Base-by-base conservation (phyloP, 2,329 filamentous ascomycete genomes). In the Xylaria sp. region DNA sequence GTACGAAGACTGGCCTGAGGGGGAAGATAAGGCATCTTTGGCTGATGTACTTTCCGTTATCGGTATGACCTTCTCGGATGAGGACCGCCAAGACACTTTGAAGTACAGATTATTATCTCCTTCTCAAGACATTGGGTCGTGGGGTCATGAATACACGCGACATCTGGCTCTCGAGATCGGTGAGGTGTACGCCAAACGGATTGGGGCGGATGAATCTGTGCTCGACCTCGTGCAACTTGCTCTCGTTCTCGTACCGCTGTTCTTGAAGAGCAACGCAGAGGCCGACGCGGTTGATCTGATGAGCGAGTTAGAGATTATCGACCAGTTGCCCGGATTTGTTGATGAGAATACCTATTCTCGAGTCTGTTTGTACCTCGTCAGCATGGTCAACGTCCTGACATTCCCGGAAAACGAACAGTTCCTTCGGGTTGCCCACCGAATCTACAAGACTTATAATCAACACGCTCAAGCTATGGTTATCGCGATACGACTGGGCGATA, bases 31-130 rank as follows among this genome's bases (percentile, higher is more conserved):
- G 86, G 92, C 90, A 64, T 86, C 93, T 3, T 82, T 99, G 67
- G 96, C 95, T 46, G 96, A 99, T 79, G 95, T 97, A 70, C 83
- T 99, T 53, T 99, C 95, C 13, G 95, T 99, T 49, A 90, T 99
- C 70, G 95, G 94, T 64, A 99, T 99, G 95, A 99, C 95, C 56
- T 97, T 94, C 76, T 97, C 94, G 49, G 94, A 98, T 74, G 95
- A 98, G 78, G 92, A 97, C 72, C 89, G 92, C 76, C 87, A 96
- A 78, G 95, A 99, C 77, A 97, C 95, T 51, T 86, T 99, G 72
- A 98, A 97, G 80, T 99, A 95, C 81, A 89, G 95, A 68, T 85
- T 99, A 53, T 85, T 97, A 63, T 90, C 94, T 35, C 93, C 93
- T 29, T 91, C 93, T 38, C 88, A 93, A 76, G 95, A 99, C 77